These are phyloP conservation scores for Tetrahymena elliotti DNA, from an alignment of 73 alveolate genomes.

Conservation along the genomic window DNA sequence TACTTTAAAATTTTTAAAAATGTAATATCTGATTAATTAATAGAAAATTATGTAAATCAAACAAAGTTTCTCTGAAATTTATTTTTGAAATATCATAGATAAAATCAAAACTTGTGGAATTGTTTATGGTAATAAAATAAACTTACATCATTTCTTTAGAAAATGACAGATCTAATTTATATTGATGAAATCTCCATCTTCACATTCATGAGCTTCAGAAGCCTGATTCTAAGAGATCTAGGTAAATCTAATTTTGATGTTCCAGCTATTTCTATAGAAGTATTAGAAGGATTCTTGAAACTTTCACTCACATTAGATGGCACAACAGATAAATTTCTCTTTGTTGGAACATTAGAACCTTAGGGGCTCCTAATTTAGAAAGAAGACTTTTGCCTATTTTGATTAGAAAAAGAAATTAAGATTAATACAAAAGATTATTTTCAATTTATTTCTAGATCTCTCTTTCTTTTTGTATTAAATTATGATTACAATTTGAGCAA, in stretches of 20 bases:
- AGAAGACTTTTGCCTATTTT: not conserved
- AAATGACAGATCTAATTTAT: not conserved
- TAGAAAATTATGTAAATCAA: not conserved
- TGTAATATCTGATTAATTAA: not conserved
- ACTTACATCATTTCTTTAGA: not conserved
- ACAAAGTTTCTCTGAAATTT: not conserved
- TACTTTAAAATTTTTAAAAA: too few species aligned
- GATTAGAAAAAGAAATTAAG: not conserved
- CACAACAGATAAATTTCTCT: not conserved
- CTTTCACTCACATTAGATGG: not conserved
- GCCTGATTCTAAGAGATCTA: not conserved
- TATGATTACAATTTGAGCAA: too few species aligned
- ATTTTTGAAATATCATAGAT: too few species aligned
- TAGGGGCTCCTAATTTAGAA: not conserved
- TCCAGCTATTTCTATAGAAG: not conserved
- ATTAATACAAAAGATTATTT: not conserved
- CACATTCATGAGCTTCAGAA: not conserved
- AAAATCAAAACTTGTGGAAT: not conserved
- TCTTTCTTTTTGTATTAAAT: too few species aligned
- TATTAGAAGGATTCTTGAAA: not conserved
- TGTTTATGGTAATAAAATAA: too few species aligned
- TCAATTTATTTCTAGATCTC: not conserved
- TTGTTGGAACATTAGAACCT: not conserved
- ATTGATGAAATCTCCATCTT: not conserved
- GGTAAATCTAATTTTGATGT: not conserved